Evolutionary conservation across 2,329 filamentous ascomycete species (phyloP).

Genomic region (Penicillium oxalicum): DNA sequence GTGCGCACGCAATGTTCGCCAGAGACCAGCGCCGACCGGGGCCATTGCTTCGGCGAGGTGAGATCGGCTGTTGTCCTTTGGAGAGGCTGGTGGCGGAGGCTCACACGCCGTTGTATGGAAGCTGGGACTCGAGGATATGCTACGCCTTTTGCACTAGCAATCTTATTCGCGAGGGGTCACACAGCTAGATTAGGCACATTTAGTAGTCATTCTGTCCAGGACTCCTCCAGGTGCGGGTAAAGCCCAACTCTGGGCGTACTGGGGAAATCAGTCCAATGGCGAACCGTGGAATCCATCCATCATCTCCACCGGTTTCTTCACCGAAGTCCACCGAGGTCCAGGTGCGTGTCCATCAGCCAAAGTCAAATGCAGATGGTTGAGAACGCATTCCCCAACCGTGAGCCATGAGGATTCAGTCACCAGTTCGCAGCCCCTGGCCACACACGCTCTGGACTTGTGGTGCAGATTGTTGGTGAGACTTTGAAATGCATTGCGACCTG

Average conservation of each 20-base stretch:
- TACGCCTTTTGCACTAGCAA: too few relatives aligned
- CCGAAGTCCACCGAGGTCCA: slow-evolving; percentile 15
- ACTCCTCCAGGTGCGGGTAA: too few relatives aligned
- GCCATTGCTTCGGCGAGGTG: slow-evolving; percentile 26
- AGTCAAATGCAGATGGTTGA: slow-evolving; percentile 1
- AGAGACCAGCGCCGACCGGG: slow-evolving; percentile 57
- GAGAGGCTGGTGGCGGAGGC: too few relatives aligned
- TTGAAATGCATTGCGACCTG: too few relatives aligned
- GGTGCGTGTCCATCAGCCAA: slow-evolving; percentile 7
- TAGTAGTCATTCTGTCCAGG: too few relatives aligned
- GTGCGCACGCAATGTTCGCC: slow-evolving; percentile 61
- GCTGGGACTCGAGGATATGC: too few relatives aligned
- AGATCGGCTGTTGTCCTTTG: too few relatives aligned
- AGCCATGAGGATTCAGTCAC: neutral
- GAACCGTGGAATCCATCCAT: slow-evolving; percentile 12
- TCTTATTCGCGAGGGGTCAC: neutral
- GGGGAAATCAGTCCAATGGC: slow-evolving; percentile 7
- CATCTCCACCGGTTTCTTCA: slow-evolving; percentile 2
- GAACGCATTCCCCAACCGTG: slow-evolving; percentile 4
- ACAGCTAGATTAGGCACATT: neutral
- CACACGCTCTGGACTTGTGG: too few relatives aligned
- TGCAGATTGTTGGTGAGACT: too few relatives aligned
- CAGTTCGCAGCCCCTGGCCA: too few relatives aligned
- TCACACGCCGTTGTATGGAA: too few relatives aligned
- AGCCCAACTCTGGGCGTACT: neutral